These are phyloP conservation scores for Phymatotrichopsis omnivora DNA, from an alignment of 2,329 filamentous ascomycete genomes.

Conservation along the genomic window DNA sequence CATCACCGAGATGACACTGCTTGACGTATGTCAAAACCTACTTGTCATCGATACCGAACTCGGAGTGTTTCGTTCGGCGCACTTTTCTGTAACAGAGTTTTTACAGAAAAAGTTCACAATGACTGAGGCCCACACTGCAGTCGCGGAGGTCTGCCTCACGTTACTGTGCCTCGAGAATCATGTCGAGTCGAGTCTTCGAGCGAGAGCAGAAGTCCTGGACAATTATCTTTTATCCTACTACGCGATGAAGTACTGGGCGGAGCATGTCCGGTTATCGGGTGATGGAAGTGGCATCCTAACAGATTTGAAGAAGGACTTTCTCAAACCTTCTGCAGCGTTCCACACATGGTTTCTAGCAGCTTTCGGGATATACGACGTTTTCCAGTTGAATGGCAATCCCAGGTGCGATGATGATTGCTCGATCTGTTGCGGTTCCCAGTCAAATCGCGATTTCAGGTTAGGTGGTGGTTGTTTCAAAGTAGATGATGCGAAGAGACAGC, in stretches of 20 bases:
- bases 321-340: neutral
- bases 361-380: neutral
- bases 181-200: no score
- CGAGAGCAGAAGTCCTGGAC: no score
- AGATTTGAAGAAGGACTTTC: neutral
- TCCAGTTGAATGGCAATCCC: no score
- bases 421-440: no score
- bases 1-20: neutral
- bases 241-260: conserved; percentile 1
- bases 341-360: conserved; percentile 1
- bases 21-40: conserved; percentile 19
- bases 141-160: neutral
- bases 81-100: conserved; percentile 17
- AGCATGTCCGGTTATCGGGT: neutral
- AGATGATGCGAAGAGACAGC: no score
- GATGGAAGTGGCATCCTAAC: neutral
- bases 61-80: conserved; percentile 9
- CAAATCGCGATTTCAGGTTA: no score
- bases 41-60: conserved; percentile 12
- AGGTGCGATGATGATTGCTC: no score
- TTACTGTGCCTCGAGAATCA: no score
- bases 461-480: no score
- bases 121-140: neutral
- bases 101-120: neutral
- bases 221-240: no score